Conservation (phyloP, 2,329 filamentous ascomycete species). For the Lachnellula hyalina region DNA sequence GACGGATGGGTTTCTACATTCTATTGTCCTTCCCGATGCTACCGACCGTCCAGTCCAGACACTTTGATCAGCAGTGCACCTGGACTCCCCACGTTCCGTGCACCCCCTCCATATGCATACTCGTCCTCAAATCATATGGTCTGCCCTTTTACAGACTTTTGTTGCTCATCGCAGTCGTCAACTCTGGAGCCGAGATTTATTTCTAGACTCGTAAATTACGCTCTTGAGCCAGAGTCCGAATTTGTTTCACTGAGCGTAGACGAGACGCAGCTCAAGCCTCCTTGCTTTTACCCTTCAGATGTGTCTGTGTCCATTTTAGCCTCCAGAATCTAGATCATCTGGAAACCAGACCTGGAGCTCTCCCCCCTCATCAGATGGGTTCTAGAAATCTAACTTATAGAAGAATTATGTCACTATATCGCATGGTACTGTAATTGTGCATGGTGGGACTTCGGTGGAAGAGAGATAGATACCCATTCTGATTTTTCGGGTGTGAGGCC, state of each 20-base stretch:
- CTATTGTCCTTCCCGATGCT: neutral
- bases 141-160: slow-evolving; percentile 1
- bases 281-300: neutral
- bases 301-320: neutral
- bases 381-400: neutral
- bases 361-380: too few relatives aligned
- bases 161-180: slow-evolving; percentile 13
- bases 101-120: neutral
- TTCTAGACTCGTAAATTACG: slow-evolving; percentile 2
- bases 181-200: slow-evolving; percentile 13
- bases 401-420: neutral
- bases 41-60: neutral
- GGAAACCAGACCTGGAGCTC: too few relatives aligned
- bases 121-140: neutral
- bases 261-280: neutral
- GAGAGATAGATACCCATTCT: neutral
- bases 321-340: neutral
- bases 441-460: neutral
- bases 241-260: slow-evolving; percentile 2
- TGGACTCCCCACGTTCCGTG: neutral
- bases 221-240: neutral
- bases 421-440: neutral
- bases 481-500: neutral
- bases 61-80: neutral
- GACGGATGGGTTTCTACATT: neutral